Evolutionary conservation across 495 filamentous ascomycete species (phyloP), one percentile per base, ranked within the genome.

Genomic region (Tuber microsphaerosporum): DNA sequence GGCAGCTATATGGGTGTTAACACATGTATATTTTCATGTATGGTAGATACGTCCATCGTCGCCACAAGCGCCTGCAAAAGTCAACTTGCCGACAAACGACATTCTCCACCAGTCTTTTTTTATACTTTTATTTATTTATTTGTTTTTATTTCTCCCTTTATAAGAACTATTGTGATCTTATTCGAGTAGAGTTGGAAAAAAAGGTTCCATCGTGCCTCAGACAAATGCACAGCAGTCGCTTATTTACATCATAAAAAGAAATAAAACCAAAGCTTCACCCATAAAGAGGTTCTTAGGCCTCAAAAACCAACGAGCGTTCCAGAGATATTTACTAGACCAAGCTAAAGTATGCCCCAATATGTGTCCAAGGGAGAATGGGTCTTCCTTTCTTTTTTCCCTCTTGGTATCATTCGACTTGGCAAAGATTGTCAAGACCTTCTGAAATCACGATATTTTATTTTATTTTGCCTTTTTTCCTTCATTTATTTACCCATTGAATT

Each of bases 1-100:
- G 56, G 56, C 56, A 65, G 56, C 56, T 14, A 65, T 34, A 26
- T 31, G 56, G 56, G 26, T 65, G 56, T 79, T 79, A 75, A 75
- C 74, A 51, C 75, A 79, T 74, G 70, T 76, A 74, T 75, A 68
- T 56, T 74, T 69, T 73, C 77, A 79, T 75, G 77, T 79, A 79
- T 71, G 76, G 76, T 61, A 71, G 78, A 77, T 75, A 79, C 73
- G 77, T 71, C 61, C 75, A 69, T 76, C 45, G 56, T 79, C 69
- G 70, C 73, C 70, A 79, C 79, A 79, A 75, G 77, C 77, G 77
- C 77, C 77, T 79, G 76, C 73, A 79, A 79, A 79, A 71, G 69
- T 72, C 73, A 72, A 79, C 77, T 79, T 79, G 72, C 77, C 76
- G 77, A 72, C 70, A 79, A 74, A 79, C 76, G 51, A 61, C 51